These are phyloP conservation scores for Senna siamea DNA, from an alignment of 306 rosid genomes.

Conservation along the genomic window DNA sequence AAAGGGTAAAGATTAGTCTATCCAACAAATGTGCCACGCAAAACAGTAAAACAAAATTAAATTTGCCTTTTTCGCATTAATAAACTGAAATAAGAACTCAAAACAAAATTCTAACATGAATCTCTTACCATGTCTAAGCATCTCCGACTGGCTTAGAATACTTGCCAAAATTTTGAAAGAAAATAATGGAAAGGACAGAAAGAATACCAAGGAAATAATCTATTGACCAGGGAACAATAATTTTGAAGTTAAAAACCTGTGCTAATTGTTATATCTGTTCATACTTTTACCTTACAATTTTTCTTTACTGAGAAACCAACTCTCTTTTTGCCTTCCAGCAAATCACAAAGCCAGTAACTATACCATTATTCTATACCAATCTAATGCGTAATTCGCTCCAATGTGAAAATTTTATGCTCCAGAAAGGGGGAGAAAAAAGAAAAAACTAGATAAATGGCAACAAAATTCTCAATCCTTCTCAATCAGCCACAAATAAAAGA, in stretches of 20 bases:
- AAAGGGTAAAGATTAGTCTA: neutral
- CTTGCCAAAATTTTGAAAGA: neutral
- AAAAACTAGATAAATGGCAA: neutral
- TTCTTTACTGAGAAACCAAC: neutral
- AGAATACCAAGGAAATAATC: no score
- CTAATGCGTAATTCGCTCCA: neutral
- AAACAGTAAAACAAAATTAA: neutral
- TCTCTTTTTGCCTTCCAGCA: neutral
- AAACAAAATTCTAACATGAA: neutral
- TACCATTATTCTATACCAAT: neutral
- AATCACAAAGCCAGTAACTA: neutral
- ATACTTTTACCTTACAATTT: neutral
- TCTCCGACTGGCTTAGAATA: neutral
- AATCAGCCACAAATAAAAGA: neutral
- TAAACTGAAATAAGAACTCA: neutral
- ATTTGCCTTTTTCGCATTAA: conserved; percentile 1
- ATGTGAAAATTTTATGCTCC: neutral
- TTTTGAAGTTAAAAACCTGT: neutral
- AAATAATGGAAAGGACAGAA: no score
- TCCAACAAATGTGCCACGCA: neutral
- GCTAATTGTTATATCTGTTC: no score
- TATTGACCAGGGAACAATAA: no score
- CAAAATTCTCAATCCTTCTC: conserved; percentile 16
- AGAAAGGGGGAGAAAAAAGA: neutral
- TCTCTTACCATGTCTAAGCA: neutral